phyloP scores from a whole-genome alignment of 2,329 filamentous ascomycete genomes.

The Plectosphaerella plurivora region DNA sequence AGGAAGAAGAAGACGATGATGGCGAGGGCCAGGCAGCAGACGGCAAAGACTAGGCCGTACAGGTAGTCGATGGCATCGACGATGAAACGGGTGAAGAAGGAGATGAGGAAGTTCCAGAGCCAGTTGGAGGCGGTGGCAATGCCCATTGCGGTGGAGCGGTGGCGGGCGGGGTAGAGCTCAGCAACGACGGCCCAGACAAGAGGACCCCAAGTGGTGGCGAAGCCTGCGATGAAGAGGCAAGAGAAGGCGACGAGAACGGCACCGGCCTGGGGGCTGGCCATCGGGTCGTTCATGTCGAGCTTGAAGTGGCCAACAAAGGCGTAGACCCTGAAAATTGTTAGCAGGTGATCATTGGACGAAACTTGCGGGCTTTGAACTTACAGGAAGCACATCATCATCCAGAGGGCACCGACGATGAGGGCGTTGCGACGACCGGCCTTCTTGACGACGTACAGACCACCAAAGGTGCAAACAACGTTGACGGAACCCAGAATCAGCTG shows the following conservation, averaged over 20 bases:
- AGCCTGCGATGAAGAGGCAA: constrained; percentile 63
- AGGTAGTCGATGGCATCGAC: constrained; percentile 64
- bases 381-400: constrained; percentile 52
- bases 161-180: constrained; percentile 59
- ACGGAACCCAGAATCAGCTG: constrained; percentile 65
- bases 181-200: constrained; percentile 63
- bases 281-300: constrained; percentile 34
- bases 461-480: constrained; percentile 63
- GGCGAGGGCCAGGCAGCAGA: constrained; percentile 58
- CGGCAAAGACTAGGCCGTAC: constrained; percentile 69
- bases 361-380: constrained; percentile 16
- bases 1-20: constrained; percentile 72
- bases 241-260: constrained; percentile 63
- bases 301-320: constrained; percentile 43
- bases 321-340: constrained; percentile 28
- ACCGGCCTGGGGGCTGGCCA: constrained; percentile 44
- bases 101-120: constrained; percentile 62
- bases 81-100: constrained; percentile 68
- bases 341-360: not conserved
- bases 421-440: constrained; percentile 59
- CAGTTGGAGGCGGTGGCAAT: constrained; percentile 56
- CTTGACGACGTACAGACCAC: constrained; percentile 61
- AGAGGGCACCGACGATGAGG: constrained; percentile 58
- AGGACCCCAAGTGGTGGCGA: constrained; percentile 67
- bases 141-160: constrained; percentile 49